Base-by-base conservation (phyloP, 164 flowering plant genomes). In the Magnolia officinalis region DNA sequence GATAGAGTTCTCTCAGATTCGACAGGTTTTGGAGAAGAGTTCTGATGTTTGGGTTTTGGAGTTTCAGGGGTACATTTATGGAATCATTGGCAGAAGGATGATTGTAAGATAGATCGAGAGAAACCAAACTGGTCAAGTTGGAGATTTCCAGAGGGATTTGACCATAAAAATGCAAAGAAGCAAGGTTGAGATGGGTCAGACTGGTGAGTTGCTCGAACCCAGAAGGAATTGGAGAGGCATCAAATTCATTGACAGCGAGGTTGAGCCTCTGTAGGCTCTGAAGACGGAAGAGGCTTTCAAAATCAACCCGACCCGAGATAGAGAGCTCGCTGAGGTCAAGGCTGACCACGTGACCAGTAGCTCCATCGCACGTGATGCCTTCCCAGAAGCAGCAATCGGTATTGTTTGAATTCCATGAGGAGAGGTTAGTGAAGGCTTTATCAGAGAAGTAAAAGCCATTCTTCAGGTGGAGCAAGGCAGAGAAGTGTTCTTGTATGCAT, bases 61-160 rank as follows among this genome's bases (percentile, higher is more conserved):
- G 23, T 9, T 10, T 1, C 18, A 67, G 23, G 26, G 49, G 6
- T 10, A 19, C 20, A 7, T 3, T 4, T 52, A 14, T 14, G 1
- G 18, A 1, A 11, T 18, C 6, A 16, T 0, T 51, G 24, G 10
- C 1, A 72, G 26, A 24, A 0, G 45, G n/a, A n/a, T 64, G 58
- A 70, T 29, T 19, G 64, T n/a, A 4, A 19, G 74, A 71, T 6
- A 67, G 77, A 74, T 77, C 78, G 14, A 80, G 82, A 1, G 75
- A 64, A 63, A 80, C 80, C 75, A 80, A 71, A 75, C 72, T 66
- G 11, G 72, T 80, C 81, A 86, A 26, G 0, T 23, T 64, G 0
- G 86, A 81, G 8, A 88, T 73, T 64, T 72, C 84, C 19, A 74
- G 21, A 0, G 88, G 91, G 49, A 81, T 78, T 24, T 85, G 89